A percentile compares a stretch with the other conserved stretches of the same genome.
Conservation (phyloP, 345 rosid species). For the Turritis glabra region DNA sequence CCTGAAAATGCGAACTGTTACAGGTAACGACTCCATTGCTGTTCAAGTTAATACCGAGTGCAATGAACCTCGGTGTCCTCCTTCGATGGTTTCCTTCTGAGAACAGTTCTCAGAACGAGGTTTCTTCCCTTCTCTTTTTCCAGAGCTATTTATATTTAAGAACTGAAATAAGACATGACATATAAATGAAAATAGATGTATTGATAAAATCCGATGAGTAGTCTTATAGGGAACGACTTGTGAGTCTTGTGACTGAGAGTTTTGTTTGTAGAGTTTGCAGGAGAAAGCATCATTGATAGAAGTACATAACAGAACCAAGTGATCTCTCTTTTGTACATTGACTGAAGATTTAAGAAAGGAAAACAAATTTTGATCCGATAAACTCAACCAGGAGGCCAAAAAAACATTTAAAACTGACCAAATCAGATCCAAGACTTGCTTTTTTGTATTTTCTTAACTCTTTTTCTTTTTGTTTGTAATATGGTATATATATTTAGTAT, state of each 20-base stretch:
- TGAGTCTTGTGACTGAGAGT: not conserved
- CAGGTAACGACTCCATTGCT: slow-evolving; percentile 93
- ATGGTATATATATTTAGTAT: not conserved
- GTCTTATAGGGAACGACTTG: not conserved
- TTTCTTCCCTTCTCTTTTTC: slow-evolving; percentile 42
- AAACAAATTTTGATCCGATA: slow-evolving; percentile 5
- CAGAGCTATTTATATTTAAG: not conserved
- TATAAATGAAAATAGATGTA: not conserved
- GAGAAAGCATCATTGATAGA: slow-evolving; percentile 24
- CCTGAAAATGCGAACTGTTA: slow-evolving; percentile 18
- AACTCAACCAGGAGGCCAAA: not conserved
- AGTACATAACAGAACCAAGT: slow-evolving; percentile 24
- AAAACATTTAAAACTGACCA: not conserved
- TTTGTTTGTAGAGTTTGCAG: slow-evolving; percentile 11
- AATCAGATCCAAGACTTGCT: slow-evolving; percentile 10
- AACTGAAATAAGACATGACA: not conserved
- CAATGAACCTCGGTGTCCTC: slow-evolving; percentile 82
- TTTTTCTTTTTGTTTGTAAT: not conserved
- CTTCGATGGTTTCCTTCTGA: slow-evolving; percentile 88
- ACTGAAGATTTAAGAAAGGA: slow-evolving; percentile 6
- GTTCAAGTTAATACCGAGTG: slow-evolving; percentile 83
- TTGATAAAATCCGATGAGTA: not conserved
- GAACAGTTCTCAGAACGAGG: slow-evolving; percentile 61
- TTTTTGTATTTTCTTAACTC: not conserved
- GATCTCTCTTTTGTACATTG: slow-evolving; percentile 4